A percentile compares a stretch with the other conserved stretches of the same genome.
Conservation (phyloP, 306 rosid species). For the Geum urbanum region DNA sequence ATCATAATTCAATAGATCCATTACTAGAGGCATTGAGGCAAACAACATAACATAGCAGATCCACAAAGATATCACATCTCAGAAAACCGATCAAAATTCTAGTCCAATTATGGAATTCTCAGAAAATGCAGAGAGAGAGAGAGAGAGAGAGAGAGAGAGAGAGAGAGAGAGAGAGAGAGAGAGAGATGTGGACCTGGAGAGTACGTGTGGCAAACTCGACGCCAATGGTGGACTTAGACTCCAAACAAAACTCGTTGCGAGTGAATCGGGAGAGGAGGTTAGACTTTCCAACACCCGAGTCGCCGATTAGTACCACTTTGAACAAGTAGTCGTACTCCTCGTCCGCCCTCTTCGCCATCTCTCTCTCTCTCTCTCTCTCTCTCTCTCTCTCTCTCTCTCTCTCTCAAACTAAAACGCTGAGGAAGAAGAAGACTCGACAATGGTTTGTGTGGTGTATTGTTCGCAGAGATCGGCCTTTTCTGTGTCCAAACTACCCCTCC, state of each 20-base stretch:
- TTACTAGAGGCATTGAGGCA: background rate
- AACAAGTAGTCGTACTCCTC: conserved; percentile 93
- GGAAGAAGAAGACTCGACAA: no score
- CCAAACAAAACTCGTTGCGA: conserved; percentile 91
- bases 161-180: conserved; percentile 3
- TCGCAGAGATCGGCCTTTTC: no score
- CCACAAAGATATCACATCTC: conserved; percentile 6
- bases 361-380: background rate
- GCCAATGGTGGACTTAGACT: conserved; percentile 94
- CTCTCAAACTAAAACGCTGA: no score
- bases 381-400: background rate
- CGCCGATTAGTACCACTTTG: conserved; percentile 91
- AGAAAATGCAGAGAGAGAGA: conserved; percentile 5
- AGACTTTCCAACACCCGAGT: conserved; percentile 92
- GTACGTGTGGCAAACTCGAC: conserved; percentile 96
- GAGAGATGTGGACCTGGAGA: conserved; percentile 51
- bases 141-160: conserved; percentile 10
- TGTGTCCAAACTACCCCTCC: no score
- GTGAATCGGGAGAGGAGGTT: conserved; percentile 97
- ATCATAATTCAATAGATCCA: background rate
- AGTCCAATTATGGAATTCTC: background rate
- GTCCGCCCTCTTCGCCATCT: conserved; percentile 66
- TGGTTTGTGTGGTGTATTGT: no score
- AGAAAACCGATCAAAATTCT: background rate
- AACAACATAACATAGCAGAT: conserved; percentile 10